These are phyloP conservation scores for Aspergillus oerlinghausenensis DNA, from an alignment of 2,329 filamentous ascomycete genomes.

Conservation along the genomic window DNA sequence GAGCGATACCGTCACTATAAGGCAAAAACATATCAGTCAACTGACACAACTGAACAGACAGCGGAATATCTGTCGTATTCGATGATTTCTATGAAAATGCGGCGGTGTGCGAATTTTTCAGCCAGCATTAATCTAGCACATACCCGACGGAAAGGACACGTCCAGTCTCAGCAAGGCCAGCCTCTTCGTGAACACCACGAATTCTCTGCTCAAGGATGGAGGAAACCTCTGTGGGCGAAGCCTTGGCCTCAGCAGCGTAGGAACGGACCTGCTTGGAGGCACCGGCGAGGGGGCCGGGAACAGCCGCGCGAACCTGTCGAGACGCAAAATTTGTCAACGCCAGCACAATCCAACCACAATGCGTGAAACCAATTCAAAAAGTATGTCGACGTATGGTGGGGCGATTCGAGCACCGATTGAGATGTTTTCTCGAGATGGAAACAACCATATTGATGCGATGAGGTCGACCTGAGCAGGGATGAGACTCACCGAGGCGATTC, in stretches of 20 bases:
- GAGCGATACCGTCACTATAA: conserved; percentile 97
- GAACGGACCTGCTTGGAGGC: conserved; percentile 69
- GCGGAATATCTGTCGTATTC: conserved; percentile 16
- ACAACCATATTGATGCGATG: conserved; percentile 28
- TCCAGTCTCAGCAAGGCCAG: conserved; percentile 94
- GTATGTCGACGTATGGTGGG: conserved; percentile 17
- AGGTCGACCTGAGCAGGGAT: conserved; percentile 40
- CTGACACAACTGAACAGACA: neutral
- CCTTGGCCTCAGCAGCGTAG: conserved; percentile 92
- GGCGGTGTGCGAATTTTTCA: conserved; percentile 28
- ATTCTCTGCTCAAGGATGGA: conserved; percentile 99
- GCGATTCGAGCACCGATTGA: conserved; percentile 27
- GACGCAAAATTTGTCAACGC: conserved; percentile 42
- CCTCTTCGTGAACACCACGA: conserved; percentile 95
- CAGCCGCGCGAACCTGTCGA: conserved; percentile 74
- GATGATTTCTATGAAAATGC: conserved; percentile 27
- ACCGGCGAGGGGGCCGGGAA: conserved; percentile 70
- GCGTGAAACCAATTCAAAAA: conserved; percentile 19
- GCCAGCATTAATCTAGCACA: conserved; percentile 42
- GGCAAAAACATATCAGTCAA: conserved; percentile 17
- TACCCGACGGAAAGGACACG: conserved; percentile 99
- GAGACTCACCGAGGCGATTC: conserved; percentile 88
- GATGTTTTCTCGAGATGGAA: conserved; percentile 30
- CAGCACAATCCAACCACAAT: conserved; percentile 43
- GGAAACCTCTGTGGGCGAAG: conserved; percentile 94